Evolutionary conservation across 495 filamentous ascomycete genomes (phyloP).

Genomic region (Penicillium cataractarum): DNA sequence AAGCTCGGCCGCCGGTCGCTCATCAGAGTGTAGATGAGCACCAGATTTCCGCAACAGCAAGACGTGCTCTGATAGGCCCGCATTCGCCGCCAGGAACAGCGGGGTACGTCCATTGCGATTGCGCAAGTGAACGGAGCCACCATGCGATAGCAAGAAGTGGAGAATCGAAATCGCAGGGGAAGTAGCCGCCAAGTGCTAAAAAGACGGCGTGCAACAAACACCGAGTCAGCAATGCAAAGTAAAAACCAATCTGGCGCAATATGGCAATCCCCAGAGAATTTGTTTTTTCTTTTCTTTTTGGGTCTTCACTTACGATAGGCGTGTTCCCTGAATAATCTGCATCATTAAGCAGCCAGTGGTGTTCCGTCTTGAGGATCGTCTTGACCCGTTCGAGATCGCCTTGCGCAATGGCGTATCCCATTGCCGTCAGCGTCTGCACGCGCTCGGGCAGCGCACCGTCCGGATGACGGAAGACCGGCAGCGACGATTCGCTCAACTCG

Average conservation of each 20-base stretch:
- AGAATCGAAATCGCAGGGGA: slow-evolving; percentile 65
- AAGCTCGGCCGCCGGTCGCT: slow-evolving; percentile 54
- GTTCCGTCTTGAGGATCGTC: slow-evolving; percentile 67
- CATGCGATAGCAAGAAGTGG: slow-evolving; percentile 70
- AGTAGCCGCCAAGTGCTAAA: slow-evolving; percentile 66
- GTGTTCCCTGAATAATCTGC: slow-evolving; percentile 91
- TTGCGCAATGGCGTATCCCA: slow-evolving; percentile 80
- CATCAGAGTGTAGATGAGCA: slow-evolving; percentile 69
- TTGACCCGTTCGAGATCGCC: slow-evolving; percentile 67
- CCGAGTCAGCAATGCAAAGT: slow-evolving; percentile 3
- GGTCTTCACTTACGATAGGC: slow-evolving; percentile 63
- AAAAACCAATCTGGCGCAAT: slow-evolving; percentile 2
- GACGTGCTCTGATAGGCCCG: slow-evolving; percentile 64
- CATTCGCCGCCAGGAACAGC: slow-evolving; percentile 72
- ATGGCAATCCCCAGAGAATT: neutral
- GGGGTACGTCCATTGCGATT: slow-evolving; percentile 83
- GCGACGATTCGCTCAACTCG: slow-evolving; percentile 78
- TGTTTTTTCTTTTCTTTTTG: too few species aligned
- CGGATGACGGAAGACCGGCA: slow-evolving; percentile 71
- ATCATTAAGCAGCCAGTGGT: slow-evolving; percentile 70
- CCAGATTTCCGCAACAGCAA: slow-evolving; percentile 68
- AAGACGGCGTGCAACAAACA: neutral
- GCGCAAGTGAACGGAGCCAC: slow-evolving; percentile 84
- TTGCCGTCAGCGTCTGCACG: slow-evolving; percentile 62
- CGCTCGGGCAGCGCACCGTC: slow-evolving; percentile 53